These are phyloP conservation scores for Apodospora peruviana DNA, from an alignment of 495 filamentous ascomycete genomes.

Conservation along the genomic window DNA sequence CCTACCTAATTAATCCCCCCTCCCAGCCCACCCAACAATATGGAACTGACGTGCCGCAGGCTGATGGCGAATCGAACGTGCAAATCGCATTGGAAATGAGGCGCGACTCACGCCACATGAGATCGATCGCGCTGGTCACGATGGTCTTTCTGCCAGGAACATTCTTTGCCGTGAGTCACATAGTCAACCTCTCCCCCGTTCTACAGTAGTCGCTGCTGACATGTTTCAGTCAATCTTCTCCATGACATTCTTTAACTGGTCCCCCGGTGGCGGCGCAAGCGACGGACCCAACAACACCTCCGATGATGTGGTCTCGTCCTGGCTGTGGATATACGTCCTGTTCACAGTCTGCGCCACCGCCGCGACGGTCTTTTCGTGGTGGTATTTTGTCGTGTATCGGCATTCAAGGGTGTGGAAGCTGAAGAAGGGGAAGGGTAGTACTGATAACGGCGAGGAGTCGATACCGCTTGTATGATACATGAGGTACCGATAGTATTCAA, in stretches of 20 bases:
- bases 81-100: conserved; percentile 13
- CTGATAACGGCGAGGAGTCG: not conserved
- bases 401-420: not conserved
- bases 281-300: not conserved
- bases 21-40: no score
- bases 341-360: not conserved
- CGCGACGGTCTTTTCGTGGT: not conserved
- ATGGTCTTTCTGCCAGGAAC: conserved; percentile 10
- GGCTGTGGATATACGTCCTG: not conserved
- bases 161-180: conserved; percentile 5
- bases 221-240: not conserved
- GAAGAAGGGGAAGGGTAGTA: not conserved
- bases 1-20: not conserved
- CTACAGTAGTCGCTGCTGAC: not conserved
- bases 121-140: conserved; percentile 7
- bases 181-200: not conserved
- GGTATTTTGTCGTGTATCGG: not conserved
- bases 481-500: no score
- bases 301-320: not conserved
- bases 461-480: not conserved
- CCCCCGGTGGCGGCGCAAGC: not conserved
- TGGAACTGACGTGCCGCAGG: no score
- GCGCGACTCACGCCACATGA: conserved; percentile 8
- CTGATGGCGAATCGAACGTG: conserved; percentile 16
- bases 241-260: conserved; percentile 8